Percentiles rank a stretch among this genome's conserved stretches.
Evolutionary conservation across 495 filamentous ascomycete species (phyloP).

Genomic region (Recurvomyces mirabilis): DNA sequence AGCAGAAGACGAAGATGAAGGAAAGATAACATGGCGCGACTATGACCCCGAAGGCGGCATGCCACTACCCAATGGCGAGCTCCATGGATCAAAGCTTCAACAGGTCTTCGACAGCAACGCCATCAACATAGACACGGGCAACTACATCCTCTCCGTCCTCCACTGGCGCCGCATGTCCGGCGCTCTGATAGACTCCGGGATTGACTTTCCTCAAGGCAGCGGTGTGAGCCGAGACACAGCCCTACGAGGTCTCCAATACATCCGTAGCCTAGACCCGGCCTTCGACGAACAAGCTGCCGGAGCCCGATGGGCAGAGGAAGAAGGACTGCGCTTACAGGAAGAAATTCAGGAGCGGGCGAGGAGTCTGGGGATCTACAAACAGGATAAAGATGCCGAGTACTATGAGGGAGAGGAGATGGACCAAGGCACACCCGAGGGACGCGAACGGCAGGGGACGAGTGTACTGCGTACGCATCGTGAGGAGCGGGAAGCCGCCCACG

Average conservation of each 20-base stretch:
- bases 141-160: slow-evolving; percentile 53
- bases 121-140: slow-evolving; percentile 39
- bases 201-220: slow-evolving; percentile 27
- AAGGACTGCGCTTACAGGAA: slow-evolving; percentile 31
- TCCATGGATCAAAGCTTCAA: slow-evolving; percentile 35
- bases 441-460: slow-evolving; percentile 24
- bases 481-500: slow-evolving; percentile 16
- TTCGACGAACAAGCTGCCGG: slow-evolving; percentile 65
- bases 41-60: slow-evolving; percentile 22
- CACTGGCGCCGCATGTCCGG: slow-evolving; percentile 67
- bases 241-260: slow-evolving; percentile 50
- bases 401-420: slow-evolving; percentile 1
- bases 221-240: slow-evolving; percentile 21
- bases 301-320: slow-evolving; percentile 49
- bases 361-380: slow-evolving; percentile 41
- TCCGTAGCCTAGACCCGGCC: slow-evolving; percentile 50
- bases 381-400: slow-evolving; percentile 24
- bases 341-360: slow-evolving; percentile 37
- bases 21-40: slow-evolving; percentile 18
- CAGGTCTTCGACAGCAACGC: slow-evolving; percentile 51
- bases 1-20: background rate
- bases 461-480: slow-evolving; percentile 38
- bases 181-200: slow-evolving; percentile 48
- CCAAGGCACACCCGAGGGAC: slow-evolving; percentile 15
- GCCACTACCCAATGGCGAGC: slow-evolving; percentile 18